phyloP scores from a whole-genome alignment of 2,329 filamentous ascomycete species.

The Ploettnerulaceae sp. region DNA sequence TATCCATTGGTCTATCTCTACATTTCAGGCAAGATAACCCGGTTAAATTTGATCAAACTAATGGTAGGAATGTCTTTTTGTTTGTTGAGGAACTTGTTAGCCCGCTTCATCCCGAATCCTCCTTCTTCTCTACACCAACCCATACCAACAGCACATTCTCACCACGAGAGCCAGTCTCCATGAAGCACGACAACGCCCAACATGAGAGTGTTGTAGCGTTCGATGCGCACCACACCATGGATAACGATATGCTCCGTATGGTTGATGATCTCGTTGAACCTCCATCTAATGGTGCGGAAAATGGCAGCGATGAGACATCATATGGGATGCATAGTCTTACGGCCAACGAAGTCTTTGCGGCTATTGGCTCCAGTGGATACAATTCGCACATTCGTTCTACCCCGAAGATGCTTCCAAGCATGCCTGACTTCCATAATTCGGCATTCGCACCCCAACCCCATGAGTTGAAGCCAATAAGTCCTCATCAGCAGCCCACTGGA shows the following conservation, averaged over 20 bases:
- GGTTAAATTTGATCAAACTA: constrained; percentile 38
- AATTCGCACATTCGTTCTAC: constrained; percentile 33
- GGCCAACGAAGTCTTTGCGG: constrained; percentile 39
- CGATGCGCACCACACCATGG: constrained; percentile 33
- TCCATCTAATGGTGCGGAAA: constrained; percentile 33
- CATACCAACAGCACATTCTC: constrained; percentile 2
- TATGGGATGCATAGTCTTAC: constrained; percentile 52
- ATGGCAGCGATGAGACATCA: constrained; percentile 38
- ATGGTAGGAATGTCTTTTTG: constrained; percentile 40
- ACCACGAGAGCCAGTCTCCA: not conserved
- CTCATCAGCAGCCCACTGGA: constrained; percentile 33
- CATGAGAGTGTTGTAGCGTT: constrained; percentile 15
- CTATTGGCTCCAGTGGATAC: constrained; percentile 34
- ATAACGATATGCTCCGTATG: constrained; percentile 51
- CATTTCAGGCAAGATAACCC: constrained; percentile 42
- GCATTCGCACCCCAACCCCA: constrained; percentile 41
- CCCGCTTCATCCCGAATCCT: not conserved
- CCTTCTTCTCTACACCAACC: constrained; percentile 1
- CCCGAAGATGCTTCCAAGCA: constrained; percentile 31
- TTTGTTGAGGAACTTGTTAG: constrained; percentile 39
- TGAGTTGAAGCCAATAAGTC: constrained; percentile 36
- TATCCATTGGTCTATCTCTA: constrained; percentile 56
- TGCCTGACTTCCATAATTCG: constrained; percentile 43
- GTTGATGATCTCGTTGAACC: constrained; percentile 49
- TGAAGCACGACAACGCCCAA: not conserved